Evolutionary conservation across 768 basidiomycete genomes (phyloP).

Genomic region (Epithele typhae): DNA sequence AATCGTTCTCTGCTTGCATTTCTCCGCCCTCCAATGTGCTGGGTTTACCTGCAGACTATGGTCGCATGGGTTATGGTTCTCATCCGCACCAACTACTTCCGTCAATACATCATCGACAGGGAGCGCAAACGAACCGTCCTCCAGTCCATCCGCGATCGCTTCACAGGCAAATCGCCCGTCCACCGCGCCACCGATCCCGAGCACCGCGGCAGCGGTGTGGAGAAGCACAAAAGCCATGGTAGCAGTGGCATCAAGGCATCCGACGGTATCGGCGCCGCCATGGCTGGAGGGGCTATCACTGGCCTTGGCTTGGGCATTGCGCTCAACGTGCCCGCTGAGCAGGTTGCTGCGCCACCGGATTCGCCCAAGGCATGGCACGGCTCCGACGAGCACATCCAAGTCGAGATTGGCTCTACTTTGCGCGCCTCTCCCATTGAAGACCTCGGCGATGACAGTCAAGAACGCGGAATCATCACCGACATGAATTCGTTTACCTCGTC

Average conservation of each 20-base stretch:
- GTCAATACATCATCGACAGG: conserved; percentile 12
- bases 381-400: conserved; percentile 1
- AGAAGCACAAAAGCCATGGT: conserved; percentile 1
- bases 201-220: no score
- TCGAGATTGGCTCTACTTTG: conserved; percentile 1
- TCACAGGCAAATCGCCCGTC: neutral
- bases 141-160: conserved; percentile 7
- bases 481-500: conserved; percentile 31
- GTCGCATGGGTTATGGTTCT: conserved; percentile 67
- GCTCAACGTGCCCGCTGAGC: neutral
- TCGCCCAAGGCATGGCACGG: neutral
- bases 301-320: conserved; percentile 16
- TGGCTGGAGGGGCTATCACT: conserved; percentile 17
- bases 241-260: conserved; percentile 11
- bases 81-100: conserved; percentile 45
- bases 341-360: neutral
- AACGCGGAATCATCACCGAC: conserved; percentile 21
- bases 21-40: neutral
- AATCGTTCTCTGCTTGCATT: neutral
- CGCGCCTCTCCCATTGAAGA: conserved; percentile 9
- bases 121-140: conserved; percentile 10
- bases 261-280: conserved; percentile 21
- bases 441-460: conserved; percentile 7
- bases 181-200: no score
- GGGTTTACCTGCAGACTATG: conserved; percentile 27